Base-by-base conservation (phyloP, 352 stramenopile species). In the Phytopythium boreale region DNA sequence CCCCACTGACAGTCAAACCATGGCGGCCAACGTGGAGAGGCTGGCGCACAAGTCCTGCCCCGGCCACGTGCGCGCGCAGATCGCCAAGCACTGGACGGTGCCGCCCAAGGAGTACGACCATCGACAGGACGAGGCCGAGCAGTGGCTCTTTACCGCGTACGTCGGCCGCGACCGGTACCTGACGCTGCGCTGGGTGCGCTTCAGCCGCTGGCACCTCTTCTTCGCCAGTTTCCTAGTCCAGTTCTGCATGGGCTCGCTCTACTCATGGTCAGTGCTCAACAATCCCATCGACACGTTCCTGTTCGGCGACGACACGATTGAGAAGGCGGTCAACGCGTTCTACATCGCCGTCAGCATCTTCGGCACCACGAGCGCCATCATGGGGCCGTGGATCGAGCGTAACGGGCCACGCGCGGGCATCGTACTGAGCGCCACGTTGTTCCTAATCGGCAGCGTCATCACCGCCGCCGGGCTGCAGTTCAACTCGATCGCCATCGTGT, bases 181-280 rank as follows among this genome's bases (percentile, higher is more conserved):
- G 49, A 74, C 65, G 53, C 20, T 74, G 19, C 65, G 56, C 4
- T 63, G 31, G 14, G 37, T 88, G 60, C 64, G 64, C 56, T 88
- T 88, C 66, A 72, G 68, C 26, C 72, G 78, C 41, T 88, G 79
- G 79, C 81, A 81, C 63, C 64, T 88, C 57, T 88, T 88, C 71
- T 79, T 74, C 44, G 73, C 77, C 0, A 71, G 77, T 4, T 88
- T 88, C 61, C 34, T 85, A 26, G 66, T 83, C 17, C 79, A 87
- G 68, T 86, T 88, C 64, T 88, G 76, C 67, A 84, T 83, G 65
- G 80, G 80, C 6, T 85, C 76, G 56, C 75, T 89, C 55, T 89
- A 89, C 66, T 77, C 77, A 5, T 89, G 79, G 79, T 87, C 76
- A 9, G 76, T 88, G 47, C 81, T 88, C 68, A 89, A 89, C 69